Base-by-base conservation (phyloP, 441 rosid species). In the Capsella rubella region DNA sequence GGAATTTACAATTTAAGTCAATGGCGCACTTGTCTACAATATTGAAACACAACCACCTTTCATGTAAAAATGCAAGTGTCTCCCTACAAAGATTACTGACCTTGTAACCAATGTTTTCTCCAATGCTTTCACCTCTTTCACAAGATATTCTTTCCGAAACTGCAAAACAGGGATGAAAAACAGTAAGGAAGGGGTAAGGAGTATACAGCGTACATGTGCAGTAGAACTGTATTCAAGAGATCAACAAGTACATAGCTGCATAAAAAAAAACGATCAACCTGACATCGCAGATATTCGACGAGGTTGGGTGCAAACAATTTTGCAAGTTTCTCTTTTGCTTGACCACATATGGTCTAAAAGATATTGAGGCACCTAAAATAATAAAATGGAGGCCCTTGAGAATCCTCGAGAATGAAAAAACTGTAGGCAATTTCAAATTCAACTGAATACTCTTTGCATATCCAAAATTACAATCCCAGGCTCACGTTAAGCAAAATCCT, bases 201-300 rank as follows among this genome's bases (percentile, higher is more conserved):
- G 21, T 45, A 18, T 31, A 71, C 51, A 71, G 12, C 65, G 53
- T 42, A 31, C n/a, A 28, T 74, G 37, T 40, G 28, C 10, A 76
- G 49, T 18, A 45, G 60, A 43, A 8, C 42, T 29, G 14, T 50
- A 14, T 12, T 29, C 27, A 80, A 57, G 45, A 51, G 54, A 49
- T 27, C 14, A 42, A 37, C 57, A 31, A 51, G 35, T 29, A 55
- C 60, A 37, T 58, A 47, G 46, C 29, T 39, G 37, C 40, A 14
- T 39, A 66, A 74, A 10, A 54, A 54, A 47, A 70, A 50, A 70
- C 29, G 73, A 47, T 8, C 34, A 67, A 95, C 99, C 98, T 81
- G 99, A 95, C 73, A 81, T 92, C 28, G 99, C 98, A 11, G 98
- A 95, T 77, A 95, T 90, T 76, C 99, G 96, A 66, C 99, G 95